phyloP scores from a whole-genome alignment of 225 moss, liverwort and hornwort species.

The Rhytidiadelphus loreus region DNA sequence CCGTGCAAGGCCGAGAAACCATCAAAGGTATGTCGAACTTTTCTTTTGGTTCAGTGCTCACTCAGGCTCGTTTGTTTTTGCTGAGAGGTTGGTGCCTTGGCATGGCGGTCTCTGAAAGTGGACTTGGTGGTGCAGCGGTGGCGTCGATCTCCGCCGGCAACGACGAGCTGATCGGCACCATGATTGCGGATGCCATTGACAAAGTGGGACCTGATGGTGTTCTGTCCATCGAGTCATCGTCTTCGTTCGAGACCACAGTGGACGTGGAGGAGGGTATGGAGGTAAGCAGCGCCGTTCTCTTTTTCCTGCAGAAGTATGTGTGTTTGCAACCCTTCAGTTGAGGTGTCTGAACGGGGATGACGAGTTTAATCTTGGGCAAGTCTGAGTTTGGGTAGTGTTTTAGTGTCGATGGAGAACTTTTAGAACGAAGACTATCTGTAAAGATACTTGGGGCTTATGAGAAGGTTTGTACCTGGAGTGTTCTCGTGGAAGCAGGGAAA shows the following conservation, averaged over 20 bases:
- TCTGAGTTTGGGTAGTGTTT: neutral
- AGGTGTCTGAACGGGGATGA: neutral
- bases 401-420: neutral
- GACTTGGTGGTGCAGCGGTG: conserved; percentile 40
- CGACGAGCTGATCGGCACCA: conserved; percentile 71
- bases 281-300: conserved; percentile 14
- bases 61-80: neutral
- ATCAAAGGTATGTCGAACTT: conserved; percentile 36
- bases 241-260: conserved; percentile 90
- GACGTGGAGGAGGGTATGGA: conserved; percentile 92
- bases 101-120: neutral
- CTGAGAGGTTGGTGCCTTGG: neutral
- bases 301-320: too few relatives aligned
- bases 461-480: neutral
- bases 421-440: neutral
- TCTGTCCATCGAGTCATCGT: conserved; percentile 89
- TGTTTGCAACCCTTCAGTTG: neutral
- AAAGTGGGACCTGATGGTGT: conserved; percentile 97
- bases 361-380: neutral
- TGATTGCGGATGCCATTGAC: conserved; percentile 96
- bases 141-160: conserved; percentile 81
- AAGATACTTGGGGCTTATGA: too few relatives aligned
- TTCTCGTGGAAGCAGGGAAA: neutral
- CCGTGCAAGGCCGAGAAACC: conserved; percentile 83
- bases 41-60: too few relatives aligned